Conservation (phyloP, 441 rosid species). For the Macaranga tanarius region DNA sequence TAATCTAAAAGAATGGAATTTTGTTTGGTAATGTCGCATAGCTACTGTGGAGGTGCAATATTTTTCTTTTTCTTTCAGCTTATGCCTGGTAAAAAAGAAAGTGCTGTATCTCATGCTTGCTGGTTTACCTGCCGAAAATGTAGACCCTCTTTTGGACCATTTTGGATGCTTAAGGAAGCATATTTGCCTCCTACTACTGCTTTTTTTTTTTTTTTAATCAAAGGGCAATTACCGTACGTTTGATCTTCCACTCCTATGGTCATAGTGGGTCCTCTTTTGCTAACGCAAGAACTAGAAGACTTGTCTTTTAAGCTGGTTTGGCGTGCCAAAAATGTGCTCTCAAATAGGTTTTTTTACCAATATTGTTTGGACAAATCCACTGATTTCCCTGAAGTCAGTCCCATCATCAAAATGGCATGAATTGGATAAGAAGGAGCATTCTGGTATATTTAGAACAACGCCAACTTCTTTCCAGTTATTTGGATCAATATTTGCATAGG, state of each 20-base stretch:
- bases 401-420: not conserved
- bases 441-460: not conserved
- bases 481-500: not conserved
- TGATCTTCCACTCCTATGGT: not conserved
- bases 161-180: not conserved
- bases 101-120: conserved; percentile 6
- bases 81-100: conserved; percentile 5
- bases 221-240: not conserved
- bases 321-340: conserved; percentile 23
- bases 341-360: not conserved
- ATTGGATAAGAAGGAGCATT: not conserved
- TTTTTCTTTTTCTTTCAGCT: conserved; percentile 6
- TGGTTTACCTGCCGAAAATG: conserved; percentile 27
- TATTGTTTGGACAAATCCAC: conserved; percentile 14
- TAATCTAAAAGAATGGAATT: not conserved
- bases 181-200: not conserved
- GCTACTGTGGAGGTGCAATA: not conserved
- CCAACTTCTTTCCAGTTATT: conserved; percentile 16
- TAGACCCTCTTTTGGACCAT: conserved; percentile 22
- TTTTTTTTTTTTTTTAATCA: not conserved
- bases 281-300: not conserved
- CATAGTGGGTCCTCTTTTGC: conserved; percentile 15
- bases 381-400: not conserved
- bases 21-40: conserved; percentile 19
- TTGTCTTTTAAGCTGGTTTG: conserved; percentile 4